Percentiles rank a stretch among this genome's conserved stretches.
Conservation (phyloP, 2,329 filamentous ascomycete genomes). For the Lecanicillium sp. region DNA sequence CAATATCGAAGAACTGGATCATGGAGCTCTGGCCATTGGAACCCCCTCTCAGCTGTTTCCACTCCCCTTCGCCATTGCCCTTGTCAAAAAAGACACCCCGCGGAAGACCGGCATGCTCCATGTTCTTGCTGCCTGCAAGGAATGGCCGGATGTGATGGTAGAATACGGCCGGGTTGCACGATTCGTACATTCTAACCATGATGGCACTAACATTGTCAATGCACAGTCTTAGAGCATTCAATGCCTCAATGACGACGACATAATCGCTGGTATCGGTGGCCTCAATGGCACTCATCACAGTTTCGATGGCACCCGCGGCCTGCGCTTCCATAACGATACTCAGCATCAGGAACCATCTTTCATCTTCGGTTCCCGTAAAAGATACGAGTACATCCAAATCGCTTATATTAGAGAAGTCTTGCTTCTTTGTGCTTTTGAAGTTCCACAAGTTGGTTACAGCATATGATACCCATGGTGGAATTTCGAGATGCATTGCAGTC, state of each 20-base stretch:
- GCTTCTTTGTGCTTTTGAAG: conserved; percentile 48
- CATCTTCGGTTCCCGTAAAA: conserved; percentile 80
- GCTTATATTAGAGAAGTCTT: conserved; percentile 56
- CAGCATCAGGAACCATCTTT: conserved; percentile 91
- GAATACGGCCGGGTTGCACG: conserved; percentile 78
- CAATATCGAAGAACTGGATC: conserved; percentile 87
- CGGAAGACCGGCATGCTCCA: conserved; percentile 75
- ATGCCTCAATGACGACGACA: conserved; percentile 49
- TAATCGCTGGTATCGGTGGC: conserved; percentile 57
- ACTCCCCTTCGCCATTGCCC: conserved; percentile 56
- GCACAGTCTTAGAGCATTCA: conserved; percentile 57
- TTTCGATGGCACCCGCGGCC: conserved; percentile 64
- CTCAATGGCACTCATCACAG: conserved; percentile 69
- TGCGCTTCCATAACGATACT: conserved; percentile 84
- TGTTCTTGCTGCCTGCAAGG: conserved; percentile 86
- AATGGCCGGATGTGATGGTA: conserved; percentile 85
- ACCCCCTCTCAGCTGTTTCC: conserved; percentile 78
- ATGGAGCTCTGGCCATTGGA: conserved; percentile 90
- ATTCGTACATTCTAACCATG: conserved; percentile 78
- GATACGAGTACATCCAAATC: conserved; percentile 67
- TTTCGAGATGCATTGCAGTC: conserved; percentile 64
- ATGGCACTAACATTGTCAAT: conserved; percentile 61
- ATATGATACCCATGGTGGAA: conserved; percentile 84
- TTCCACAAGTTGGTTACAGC: conserved; percentile 87
- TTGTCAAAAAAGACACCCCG: conserved; percentile 79